phyloP scores from a whole-genome alignment of 139 green algal genomes.

The Zygnema circumcarinatum region DNA sequence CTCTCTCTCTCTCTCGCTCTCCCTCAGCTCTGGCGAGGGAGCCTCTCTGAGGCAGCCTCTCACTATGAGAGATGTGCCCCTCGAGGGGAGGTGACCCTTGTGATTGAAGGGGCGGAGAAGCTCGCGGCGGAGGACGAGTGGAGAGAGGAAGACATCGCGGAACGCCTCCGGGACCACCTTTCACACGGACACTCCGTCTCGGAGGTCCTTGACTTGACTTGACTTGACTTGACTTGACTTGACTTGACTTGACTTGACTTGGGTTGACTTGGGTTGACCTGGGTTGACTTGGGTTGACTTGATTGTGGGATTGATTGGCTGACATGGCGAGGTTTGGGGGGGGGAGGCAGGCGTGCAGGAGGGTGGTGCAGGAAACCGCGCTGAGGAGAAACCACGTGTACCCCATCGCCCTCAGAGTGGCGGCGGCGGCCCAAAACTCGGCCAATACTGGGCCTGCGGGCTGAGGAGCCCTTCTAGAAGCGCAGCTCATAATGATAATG shows the following conservation, averaged over 20 bases:
- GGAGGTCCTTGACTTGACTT: not conserved
- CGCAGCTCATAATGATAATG: too few relatives aligned
- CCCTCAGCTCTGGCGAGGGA: not conserved
- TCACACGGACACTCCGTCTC: not conserved
- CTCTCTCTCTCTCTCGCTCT: not conserved
- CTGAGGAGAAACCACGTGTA: constrained; percentile 5
- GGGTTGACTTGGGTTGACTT: not conserved
- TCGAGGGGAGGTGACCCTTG: not conserved
- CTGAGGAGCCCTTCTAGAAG: too few relatives aligned
- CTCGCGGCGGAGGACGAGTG: not conserved
- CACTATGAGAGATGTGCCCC: not conserved
- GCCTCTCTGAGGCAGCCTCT: not conserved
- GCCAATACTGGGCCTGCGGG: too few relatives aligned
- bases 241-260: not conserved
- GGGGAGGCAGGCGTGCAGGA: not conserved
- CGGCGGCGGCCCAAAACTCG: not conserved
- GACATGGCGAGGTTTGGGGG: not conserved
- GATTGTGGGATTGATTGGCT: not conserved
- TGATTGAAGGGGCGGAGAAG: not conserved
- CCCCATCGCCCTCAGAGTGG: not conserved
- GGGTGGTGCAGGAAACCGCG: not conserved
- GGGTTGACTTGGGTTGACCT: not conserved
- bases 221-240: not conserved
- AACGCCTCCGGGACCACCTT: not conserved
- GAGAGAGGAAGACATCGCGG: not conserved